Conservation (phyloP, 352 stramenopile genomes). For the Nothophytophthora sp. region DNA sequence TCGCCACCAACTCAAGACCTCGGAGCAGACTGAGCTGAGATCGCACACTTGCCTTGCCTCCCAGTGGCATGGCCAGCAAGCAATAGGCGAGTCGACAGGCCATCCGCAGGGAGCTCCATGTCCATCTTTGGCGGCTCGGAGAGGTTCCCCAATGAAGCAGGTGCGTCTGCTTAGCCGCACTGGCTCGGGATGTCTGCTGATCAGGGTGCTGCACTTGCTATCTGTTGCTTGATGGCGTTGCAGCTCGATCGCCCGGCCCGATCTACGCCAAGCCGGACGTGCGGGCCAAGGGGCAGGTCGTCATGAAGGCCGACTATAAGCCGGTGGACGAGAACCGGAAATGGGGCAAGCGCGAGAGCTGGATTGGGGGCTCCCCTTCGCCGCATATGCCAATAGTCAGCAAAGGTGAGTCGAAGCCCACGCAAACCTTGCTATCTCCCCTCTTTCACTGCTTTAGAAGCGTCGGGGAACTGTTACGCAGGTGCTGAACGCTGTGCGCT, state of each 20-base stretch:
- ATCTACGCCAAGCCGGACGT: slow-evolving; percentile 70
- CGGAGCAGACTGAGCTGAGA: no score
- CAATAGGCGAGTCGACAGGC: neutral
- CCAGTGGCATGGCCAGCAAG: neutral
- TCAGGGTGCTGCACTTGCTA: neutral
- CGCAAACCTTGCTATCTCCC: no score
- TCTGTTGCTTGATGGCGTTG: neutral
- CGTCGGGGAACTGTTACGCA: no score
- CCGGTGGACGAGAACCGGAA: slow-evolving; percentile 64
- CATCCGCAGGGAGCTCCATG: slow-evolving; percentile 28
- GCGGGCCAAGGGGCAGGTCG: slow-evolving; percentile 56
- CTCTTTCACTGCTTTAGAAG: no score
- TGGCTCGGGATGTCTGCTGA: neutral
- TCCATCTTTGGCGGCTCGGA: slow-evolving; percentile 83
- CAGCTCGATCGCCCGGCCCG: slow-evolving; percentile 68
- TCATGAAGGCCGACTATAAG: slow-evolving; percentile 75
- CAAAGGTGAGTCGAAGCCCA: slow-evolving; percentile 51
- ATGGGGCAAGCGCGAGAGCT: slow-evolving; percentile 82
- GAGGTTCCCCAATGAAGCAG: slow-evolving; percentile 70
- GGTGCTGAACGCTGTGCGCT: no score
- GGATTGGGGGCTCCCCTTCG: slow-evolving; percentile 65
- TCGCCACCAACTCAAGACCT: no score
- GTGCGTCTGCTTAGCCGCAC: slow-evolving; percentile 18
- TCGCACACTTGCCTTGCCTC: slow-evolving; percentile 7
- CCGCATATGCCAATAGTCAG: slow-evolving; percentile 55